Conservation (phyloP, 2,329 filamentous ascomycete genomes). For the Colletotrichum sp. region DNA sequence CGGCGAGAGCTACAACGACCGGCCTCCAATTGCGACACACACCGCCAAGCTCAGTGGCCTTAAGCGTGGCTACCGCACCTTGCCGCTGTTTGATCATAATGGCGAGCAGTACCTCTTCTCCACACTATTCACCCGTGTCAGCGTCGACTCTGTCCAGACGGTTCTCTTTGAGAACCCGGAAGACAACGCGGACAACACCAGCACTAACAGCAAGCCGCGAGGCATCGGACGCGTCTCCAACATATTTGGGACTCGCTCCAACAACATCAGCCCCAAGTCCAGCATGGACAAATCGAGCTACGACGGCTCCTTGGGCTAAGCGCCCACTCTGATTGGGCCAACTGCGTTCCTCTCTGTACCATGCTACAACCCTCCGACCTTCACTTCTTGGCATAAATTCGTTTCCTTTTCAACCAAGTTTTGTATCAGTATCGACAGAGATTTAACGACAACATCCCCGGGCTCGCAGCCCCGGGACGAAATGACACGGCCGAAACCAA, state of each 20-base stretch:
- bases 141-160: constrained; percentile 63
- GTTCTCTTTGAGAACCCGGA: constrained; percentile 58
- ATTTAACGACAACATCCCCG: constrained; percentile 10
- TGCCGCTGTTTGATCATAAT: constrained; percentile 86
- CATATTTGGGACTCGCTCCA: constrained; percentile 57
- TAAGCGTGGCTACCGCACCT: constrained; percentile 89
- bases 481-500: constrained; percentile 22
- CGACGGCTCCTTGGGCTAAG: constrained; percentile 36
- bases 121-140: constrained; percentile 89
- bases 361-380: background rate
- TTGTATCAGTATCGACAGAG: constrained; percentile 21
- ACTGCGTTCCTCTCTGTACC: background rate
- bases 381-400: constrained; percentile 19
- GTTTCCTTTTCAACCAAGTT: constrained; percentile 5
- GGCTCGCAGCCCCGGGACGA: constrained; percentile 12
- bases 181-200: constrained; percentile 28
- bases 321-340: background rate
- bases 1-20: constrained; percentile 71
- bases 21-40: constrained; percentile 79
- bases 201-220: constrained; percentile 58
- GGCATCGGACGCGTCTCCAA: constrained; percentile 53
- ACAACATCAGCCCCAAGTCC: constrained; percentile 55
- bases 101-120: constrained; percentile 96
- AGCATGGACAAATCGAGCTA: constrained; percentile 54
- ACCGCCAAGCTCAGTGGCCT: constrained; percentile 91